Base-by-base conservation (phyloP, 306 rosid genomes). In the Begonia fuchsioides region DNA sequence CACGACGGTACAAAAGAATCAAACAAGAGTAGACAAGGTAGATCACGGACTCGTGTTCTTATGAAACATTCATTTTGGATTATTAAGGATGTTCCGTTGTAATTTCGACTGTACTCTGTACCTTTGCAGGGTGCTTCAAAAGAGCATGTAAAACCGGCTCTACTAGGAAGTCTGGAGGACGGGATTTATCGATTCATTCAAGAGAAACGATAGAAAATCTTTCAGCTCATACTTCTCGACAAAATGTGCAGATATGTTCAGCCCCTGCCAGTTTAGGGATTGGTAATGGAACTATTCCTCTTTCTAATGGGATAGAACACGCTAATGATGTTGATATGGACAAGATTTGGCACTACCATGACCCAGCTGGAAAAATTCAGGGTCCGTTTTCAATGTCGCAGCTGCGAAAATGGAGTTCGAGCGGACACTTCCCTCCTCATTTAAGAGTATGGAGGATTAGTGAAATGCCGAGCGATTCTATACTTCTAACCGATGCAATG, bases 361-460 rank as follows among this genome's bases (percentile, higher is more conserved):
- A 92, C 63, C 93, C 93, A 12, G 32, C 73, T 65, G 96, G 94
- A 64, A 86, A 80, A 70, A 49, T 76, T 71, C 94, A 79, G 70
- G 98, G 98, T 47, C 98, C 94, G 43, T 92, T 86, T 73, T 59
- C 82, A 52, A 59, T 80, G 76, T 38, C 43, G 50, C 88, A 75
- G 58, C 66, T 92, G 66, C 73, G 64, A 48, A 82, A 77, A 63
- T 92, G 98, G 98, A 71, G 46, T 56, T 47, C 50, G 17, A 65
- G 59, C 52, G 93, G 94, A 15, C 64, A 41, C 69, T 86, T 92
- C 68, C 90, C 99, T 71, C 60, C 69, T 43, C 73, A 82, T 60
- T 75, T 77, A 59, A 72, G 73, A 74, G 67, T 92, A 69, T 92
- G 99, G 99, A 82, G 74, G 70, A 51, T 45, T 50, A 69, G 75